These are phyloP conservation scores for Daldinia caldariorum DNA, from an alignment of 495 filamentous ascomycete genomes.

Conservation along the genomic window DNA sequence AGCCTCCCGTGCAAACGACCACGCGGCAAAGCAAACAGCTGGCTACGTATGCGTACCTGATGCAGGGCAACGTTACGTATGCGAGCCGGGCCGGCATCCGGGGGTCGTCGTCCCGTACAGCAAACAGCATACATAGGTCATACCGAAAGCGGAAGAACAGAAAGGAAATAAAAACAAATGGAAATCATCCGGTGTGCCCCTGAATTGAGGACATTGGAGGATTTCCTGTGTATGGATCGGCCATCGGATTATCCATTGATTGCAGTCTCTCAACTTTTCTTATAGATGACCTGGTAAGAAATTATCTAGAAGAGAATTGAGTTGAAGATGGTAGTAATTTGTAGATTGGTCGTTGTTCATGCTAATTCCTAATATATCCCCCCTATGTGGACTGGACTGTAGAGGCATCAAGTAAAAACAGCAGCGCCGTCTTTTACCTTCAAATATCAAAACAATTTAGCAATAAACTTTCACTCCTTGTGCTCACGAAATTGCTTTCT, in stretches of 20 bases:
- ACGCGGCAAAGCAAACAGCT: conserved; percentile 5
- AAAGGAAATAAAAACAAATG: neutral
- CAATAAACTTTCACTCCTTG: too few species aligned
- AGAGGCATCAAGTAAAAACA: neutral
- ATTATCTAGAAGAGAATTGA: neutral
- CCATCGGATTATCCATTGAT: neutral
- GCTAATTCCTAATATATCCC: too few species aligned
- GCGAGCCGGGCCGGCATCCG: conserved; percentile 1
- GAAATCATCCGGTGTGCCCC: neutral
- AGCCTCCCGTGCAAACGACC: neutral
- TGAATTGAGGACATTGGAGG: neutral
- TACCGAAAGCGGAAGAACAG: neutral
- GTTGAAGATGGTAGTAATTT: too few species aligned
- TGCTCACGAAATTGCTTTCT: too few species aligned
- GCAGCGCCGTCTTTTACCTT: neutral
- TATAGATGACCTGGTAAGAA: neutral
- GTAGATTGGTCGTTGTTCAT: too few species aligned
- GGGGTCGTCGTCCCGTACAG: neutral
- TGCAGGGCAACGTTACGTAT: conserved; percentile 9
- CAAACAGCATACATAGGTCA: neutral
- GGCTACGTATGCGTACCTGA: conserved; percentile 4
- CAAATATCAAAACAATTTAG: neutral
- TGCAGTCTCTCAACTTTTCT: neutral
- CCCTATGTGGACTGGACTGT: too few species aligned
- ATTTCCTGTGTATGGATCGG: neutral